These are phyloP conservation scores for Aspergillus pseudonomiae DNA, from an alignment of 2,329 filamentous ascomycete genomes.

Conservation along the genomic window DNA sequence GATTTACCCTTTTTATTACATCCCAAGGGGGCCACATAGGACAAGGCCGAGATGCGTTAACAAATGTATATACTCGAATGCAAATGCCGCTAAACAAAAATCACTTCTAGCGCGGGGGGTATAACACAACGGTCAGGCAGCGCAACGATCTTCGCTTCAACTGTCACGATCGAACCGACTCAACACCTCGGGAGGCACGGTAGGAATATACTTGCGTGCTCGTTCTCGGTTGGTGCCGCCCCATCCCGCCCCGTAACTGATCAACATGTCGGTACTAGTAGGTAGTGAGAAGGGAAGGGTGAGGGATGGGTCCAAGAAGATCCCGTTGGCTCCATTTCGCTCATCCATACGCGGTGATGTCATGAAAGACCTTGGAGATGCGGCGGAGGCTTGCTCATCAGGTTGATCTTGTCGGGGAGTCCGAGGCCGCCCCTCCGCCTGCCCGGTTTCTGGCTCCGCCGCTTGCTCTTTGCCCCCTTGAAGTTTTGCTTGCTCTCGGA, in stretches of 20 bases:
- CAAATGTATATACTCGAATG: constrained; percentile 18
- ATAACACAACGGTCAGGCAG: constrained; percentile 10
- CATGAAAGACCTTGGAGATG: constrained; percentile 28
- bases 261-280: constrained; percentile 94
- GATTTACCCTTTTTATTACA: background rate
- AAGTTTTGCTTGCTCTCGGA: constrained; percentile 37
- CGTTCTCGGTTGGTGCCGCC: constrained; percentile 89
- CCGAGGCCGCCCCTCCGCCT: constrained; percentile 29
- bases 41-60: background rate
- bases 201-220: constrained; percentile 93
- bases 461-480: constrained; percentile 31
- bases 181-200: constrained; percentile 90
- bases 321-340: constrained; percentile 30
- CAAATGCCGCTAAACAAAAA: constrained; percentile 3
- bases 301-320: constrained; percentile 84
- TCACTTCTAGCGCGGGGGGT: constrained; percentile 5
- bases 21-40: background rate
- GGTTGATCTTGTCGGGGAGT: constrained; percentile 30
- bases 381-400: constrained; percentile 18
- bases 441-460: constrained; percentile 17
- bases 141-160: constrained; percentile 14
- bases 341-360: constrained; percentile 32
- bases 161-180: constrained; percentile 72
- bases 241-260: constrained; percentile 92
- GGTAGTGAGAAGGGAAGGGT: constrained; percentile 96